phyloP scores from a whole-genome alignment of 805 yeast species.

The Debaryomyces maramus region DNA sequence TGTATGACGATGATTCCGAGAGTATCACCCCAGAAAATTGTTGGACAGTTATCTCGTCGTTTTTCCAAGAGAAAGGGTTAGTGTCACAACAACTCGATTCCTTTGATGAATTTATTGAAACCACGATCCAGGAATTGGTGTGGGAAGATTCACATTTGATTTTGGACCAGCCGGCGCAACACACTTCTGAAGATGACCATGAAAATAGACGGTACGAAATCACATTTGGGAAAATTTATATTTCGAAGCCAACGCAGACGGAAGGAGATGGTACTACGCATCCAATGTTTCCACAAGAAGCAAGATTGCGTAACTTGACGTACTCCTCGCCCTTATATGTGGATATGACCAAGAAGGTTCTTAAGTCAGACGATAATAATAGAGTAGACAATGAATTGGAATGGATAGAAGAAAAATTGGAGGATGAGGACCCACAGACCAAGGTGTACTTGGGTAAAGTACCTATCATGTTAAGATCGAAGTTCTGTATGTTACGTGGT shows the following conservation, averaged over 20 bases:
- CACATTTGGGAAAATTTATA: constrained; percentile 94
- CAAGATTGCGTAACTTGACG: constrained; percentile 91
- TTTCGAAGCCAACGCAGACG: constrained; percentile 96
- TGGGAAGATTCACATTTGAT: constrained; percentile 93
- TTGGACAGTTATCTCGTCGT: constrained; percentile 96
- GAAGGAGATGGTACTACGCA: constrained; percentile 99
- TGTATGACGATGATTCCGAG: constrained; percentile 62
- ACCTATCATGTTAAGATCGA: constrained; percentile 96
- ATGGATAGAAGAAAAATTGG: constrained; percentile 52
- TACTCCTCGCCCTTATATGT: constrained; percentile 95
- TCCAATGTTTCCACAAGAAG: constrained; percentile 97
- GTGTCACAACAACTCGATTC: constrained; percentile 98
- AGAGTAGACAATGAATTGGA: constrained; percentile 44
- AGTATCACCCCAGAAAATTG: constrained; percentile 95
- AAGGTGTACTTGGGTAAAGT: constrained; percentile 94
- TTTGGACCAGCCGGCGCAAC: constrained; percentile 98
- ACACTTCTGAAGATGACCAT: constrained; percentile 85
- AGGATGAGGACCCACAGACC: constrained; percentile 57
- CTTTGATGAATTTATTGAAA: constrained; percentile 94
- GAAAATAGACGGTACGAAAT: constrained; percentile 92
- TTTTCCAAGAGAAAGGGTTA: constrained; percentile 93
- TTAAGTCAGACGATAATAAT: constrained; percentile 76
- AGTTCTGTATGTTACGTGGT: constrained; percentile 89
- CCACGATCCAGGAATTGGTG: constrained; percentile 94
- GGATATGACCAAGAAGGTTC: constrained; percentile 89